Evolutionary conservation across 2,329 filamentous ascomycete species (phyloP), one percentile per base, ranked within the genome.

Genomic region (Aotearoamyces nothofagi): DNA sequence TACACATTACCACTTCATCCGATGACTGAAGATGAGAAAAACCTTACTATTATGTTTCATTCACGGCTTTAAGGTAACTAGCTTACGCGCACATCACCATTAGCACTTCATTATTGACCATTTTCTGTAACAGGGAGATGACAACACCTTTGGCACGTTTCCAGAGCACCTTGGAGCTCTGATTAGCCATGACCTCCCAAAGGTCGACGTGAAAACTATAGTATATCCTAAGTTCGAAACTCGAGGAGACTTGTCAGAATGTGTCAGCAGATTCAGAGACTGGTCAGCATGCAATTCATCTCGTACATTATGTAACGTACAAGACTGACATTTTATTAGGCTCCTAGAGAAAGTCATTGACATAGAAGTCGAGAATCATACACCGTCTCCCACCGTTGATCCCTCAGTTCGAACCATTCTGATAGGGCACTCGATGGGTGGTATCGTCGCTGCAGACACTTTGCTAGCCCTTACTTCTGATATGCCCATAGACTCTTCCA

Each of bases 321-420:
- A 22, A 31, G 14, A 33, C 32, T 17, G 17, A 5, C 19, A 20
- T 20, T 20, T 20, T 20, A 7, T 29, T 28, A 83, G 78, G 82
- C 69, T 96, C 10, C 73, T 86, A 40, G 78, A 94, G 49, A 81
- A 81, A 44, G 81, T 96, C 43, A 94, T 96, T 43, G 90, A 96
- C 52, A 62, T 94, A 44, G 87, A 98, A 55, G 86, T 94, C 33
- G 73, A 67, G 15, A 78, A 80, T 41, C 64, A 66, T 25, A 87
- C 83, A 1, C 69, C 80, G 2, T 86, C 78, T 4, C 86, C 86
- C 1, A 92, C 81, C 1, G 66, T 92, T 38, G 82, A 92, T 36
- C 83, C 84, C 4, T 83, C 78, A 0, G 82, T 93, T 12, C 76
- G 74, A 45, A 78, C 79, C 15, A 66, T 93, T 26, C 66, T 94